Base-by-base conservation (phyloP, 768 basidiomycete genomes). In the Auricularia auricula-judae region DNA sequence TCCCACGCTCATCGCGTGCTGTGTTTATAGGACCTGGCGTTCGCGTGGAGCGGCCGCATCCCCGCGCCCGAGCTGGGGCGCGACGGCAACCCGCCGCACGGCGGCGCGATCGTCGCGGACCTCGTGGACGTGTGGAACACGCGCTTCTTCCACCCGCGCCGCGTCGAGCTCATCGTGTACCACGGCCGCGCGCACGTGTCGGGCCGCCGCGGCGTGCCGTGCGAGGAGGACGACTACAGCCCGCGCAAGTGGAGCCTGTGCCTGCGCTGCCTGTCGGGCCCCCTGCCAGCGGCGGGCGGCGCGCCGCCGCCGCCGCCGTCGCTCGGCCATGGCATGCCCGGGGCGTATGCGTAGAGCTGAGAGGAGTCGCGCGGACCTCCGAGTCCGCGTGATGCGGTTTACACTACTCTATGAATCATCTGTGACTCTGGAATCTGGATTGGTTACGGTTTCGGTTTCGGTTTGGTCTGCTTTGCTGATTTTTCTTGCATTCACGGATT, bases 71-170 rank as follows among this genome's bases (percentile, higher is more conserved):
- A 79, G 18, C 72, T 81, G 54, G 71, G 77, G 43, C 76, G 74
- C 59, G 77, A 75, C 64, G 83, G 83, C 18, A 77, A 77, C 64
- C 71, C 79, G 35, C 83, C 85, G 11, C 84, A 82, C 69, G 82
- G 84, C 14, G 81, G 87, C 29, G 77, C 75, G 11, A 77, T 91
- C 58, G 75, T 83, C 11, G 83, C 82, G n/a, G 87, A 90, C 71
- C 79, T 93, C 36, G 77, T 93, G 67, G 84, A 91, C 66, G 76
- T 88, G 35, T 93, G 91, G 91, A 93, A 93, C 72, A 72, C 76
- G 36, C 84, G 82, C 8, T 93, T 91, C 75, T 91, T 91, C 80
- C 71, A 81, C 64, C 75, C 79, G 42, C 88, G 91, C 56, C 86
- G 87, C 21, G 82, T 88, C n/a, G 91, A 93, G 68, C 75, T 90